These are phyloP conservation scores for Wolfiporia cocos DNA, from an alignment of 1,284 basidiomycete genomes.

Conservation along the genomic window DNA sequence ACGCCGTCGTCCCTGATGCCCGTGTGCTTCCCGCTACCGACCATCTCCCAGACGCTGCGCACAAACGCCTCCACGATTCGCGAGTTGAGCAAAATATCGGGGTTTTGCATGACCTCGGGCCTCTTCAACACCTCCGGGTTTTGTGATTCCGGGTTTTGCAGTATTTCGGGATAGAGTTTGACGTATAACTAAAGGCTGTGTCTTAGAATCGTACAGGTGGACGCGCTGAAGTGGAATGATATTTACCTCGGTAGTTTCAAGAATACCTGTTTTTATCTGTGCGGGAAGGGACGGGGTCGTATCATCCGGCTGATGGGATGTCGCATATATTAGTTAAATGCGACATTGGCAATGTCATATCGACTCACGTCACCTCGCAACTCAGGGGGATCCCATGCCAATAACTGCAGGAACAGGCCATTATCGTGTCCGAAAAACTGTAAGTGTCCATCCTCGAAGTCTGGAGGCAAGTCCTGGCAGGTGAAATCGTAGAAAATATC, in stretches of 20 bases:
- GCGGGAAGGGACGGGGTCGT: constrained; percentile 77
- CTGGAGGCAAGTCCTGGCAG: constrained; percentile 92
- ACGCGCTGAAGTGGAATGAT: background rate
- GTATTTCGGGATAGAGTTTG: constrained; percentile 87
- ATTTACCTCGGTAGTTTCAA: constrained; percentile 82
- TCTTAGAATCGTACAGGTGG: background rate
- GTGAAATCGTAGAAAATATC: constrained; percentile 94
- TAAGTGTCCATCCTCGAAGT: constrained; percentile 85
- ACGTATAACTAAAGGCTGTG: constrained; percentile 75
- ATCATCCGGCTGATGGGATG: constrained; percentile 66
- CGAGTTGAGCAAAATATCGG: too few species aligned
- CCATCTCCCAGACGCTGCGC: constrained; percentile 86
- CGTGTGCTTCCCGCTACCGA: constrained; percentile 69
- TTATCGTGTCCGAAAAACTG: constrained; percentile 70
- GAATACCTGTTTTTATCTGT: constrained; percentile 84
- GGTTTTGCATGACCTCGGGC: too few species aligned
- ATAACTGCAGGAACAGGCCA: constrained; percentile 75
- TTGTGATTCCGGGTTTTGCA: constrained; percentile 60
- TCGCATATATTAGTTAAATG: constrained; percentile 1
- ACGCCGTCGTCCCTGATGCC: constrained; percentile 78
- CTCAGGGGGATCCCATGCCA: constrained; percentile 73
- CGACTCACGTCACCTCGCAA: constrained; percentile 65
- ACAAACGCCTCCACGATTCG: constrained; percentile 86
- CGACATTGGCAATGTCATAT: constrained; percentile 1
- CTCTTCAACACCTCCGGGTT: too few species aligned